Conservation (phyloP, 495 filamentous ascomycete species). For the Podospora comata region DNA sequence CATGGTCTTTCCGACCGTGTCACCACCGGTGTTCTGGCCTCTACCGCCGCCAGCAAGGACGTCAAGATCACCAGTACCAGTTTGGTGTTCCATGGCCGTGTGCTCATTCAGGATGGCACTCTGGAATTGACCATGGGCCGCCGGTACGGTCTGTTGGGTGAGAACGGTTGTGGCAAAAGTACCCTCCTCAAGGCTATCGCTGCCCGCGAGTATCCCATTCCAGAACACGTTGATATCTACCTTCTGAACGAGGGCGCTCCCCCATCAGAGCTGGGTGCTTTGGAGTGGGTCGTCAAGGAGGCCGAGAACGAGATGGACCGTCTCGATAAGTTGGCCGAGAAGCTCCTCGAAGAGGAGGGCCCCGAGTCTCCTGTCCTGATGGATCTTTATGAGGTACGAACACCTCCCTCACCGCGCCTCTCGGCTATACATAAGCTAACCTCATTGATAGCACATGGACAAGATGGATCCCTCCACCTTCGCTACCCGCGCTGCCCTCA, state of each 20-base stretch:
- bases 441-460: constrained; percentile 77
- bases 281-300: constrained; percentile 96
- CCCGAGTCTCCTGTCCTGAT: constrained; percentile 88
- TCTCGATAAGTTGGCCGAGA: constrained; percentile 84
- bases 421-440: constrained; percentile 18
- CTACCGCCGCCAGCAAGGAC: constrained; percentile 76
- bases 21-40: constrained; percentile 94
- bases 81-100: constrained; percentile 94
- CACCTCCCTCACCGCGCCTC: not conserved
- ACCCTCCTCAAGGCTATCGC: constrained; percentile 94
- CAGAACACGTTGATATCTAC: constrained; percentile 97
- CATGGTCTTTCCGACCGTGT: constrained; percentile 95
- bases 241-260: constrained; percentile 98
- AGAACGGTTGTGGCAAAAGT: constrained; percentile 99
- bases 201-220: constrained; percentile 89
- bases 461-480: constrained; percentile 99
- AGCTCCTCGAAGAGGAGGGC: constrained; percentile 84
- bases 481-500: constrained; percentile 89
- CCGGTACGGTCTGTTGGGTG: constrained; percentile 90
- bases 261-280: constrained; percentile 77
- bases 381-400: constrained; percentile 89
- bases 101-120: constrained; percentile 88
- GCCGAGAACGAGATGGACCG: constrained; percentile 89
- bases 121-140: constrained; percentile 91
- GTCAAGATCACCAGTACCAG: constrained; percentile 94